Evolutionary conservation across 2,329 filamentous ascomycete genomes (phyloP), one percentile per base, ranked within the genome.

Genomic region (Cryphonectria nitschkei): DNA sequence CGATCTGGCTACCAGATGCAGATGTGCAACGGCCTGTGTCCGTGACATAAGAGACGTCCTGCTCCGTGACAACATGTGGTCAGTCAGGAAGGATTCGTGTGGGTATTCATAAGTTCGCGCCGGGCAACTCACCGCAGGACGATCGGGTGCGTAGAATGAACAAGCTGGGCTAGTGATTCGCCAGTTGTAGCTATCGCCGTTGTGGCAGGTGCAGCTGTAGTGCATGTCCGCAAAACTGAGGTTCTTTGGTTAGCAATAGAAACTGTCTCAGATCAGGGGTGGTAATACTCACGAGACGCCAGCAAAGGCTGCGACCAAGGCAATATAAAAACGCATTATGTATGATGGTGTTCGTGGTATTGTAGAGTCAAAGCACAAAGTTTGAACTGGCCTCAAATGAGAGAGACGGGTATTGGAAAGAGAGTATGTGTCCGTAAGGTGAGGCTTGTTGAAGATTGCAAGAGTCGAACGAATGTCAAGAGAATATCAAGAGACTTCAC

Each of bases 181-280:
- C 74, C 74, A 75, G 71, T 75, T 75, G 71, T 74, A 75, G 71
- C 74, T 72, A 56, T 75, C 72, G 66, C 74, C 74, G 70, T 75
- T 75, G 73, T 72, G 52, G 71, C 74, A 75, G 13, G 68, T 65
- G 65, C 74, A 75, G 72, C 56, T 74, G 34, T 68, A 66, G 67
- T 78, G 76, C 13, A 74, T 67, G 62, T 77, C 60, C 58, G 77
- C 77, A 13, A 76, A 34, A 2, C 73, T 76, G 29, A 14, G 43
- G 11, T 14, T 4, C 14, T 16, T 13, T 4, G 4, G n/a, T 56
- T 41, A 65, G 39, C 19, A 60, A 60, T 43, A 9, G 9, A 19
- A 14, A 5, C 4, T 8, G n/a, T 1, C 0, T 43, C 9, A 4
- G 6, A 13, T 52, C n/a, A 52, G 37, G 37, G 6, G 3, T n/a